Percentiles rank a stretch among this genome's conserved stretches.
Evolutionary conservation across 345 rosid species (phyloP).

Genomic region (sweet orange (Citrus sinensis)): DNA sequence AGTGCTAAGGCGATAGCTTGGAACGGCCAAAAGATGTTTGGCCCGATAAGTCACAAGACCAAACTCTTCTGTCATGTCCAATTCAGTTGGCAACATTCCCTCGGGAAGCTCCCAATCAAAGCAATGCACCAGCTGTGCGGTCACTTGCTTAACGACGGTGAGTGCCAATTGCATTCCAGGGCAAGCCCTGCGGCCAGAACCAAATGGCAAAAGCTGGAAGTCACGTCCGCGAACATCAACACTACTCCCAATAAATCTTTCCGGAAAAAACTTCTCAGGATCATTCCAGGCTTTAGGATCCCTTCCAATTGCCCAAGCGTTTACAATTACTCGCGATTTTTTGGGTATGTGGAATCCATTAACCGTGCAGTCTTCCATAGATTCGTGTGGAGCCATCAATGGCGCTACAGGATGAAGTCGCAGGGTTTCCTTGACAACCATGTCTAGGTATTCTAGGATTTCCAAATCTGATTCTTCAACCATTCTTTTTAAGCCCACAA

Average conservation of each 20-base stretch:
- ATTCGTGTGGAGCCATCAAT: conserved; percentile 27
- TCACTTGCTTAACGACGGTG: conserved; percentile 20
- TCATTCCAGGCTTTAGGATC: conserved; percentile 33
- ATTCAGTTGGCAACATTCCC: conserved; percentile 12
- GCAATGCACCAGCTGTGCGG: conserved; percentile 50
- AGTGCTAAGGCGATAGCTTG: conserved; percentile 27
- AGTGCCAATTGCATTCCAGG: conserved; percentile 43
- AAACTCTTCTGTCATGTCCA: conserved; percentile 46
- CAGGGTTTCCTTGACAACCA: conserved; percentile 46
- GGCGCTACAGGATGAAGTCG: conserved; percentile 48
- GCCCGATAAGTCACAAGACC: conserved; percentile 32
- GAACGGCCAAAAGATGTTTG: conserved; percentile 30
- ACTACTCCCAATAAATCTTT: conserved; percentile 30
- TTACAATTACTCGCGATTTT: conserved; percentile 30
- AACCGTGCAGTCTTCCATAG: conserved; percentile 29
- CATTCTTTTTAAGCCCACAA: conserved; percentile 35
- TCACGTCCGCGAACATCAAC: conserved; percentile 34
- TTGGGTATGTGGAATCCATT: conserved; percentile 33
- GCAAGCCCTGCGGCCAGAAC: conserved; percentile 42
- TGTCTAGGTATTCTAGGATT: conserved; percentile 28
- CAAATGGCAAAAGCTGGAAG: conserved; percentile 49
- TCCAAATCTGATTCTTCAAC: conserved; percentile 47
- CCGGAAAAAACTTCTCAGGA: conserved; percentile 34
- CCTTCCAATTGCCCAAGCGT: conserved; percentile 41
- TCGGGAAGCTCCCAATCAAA: conserved; percentile 47